These are phyloP conservation scores for Blastobotrys aristatus DNA, from an alignment of 1,139 yeast species.

Conservation along the genomic window DNA sequence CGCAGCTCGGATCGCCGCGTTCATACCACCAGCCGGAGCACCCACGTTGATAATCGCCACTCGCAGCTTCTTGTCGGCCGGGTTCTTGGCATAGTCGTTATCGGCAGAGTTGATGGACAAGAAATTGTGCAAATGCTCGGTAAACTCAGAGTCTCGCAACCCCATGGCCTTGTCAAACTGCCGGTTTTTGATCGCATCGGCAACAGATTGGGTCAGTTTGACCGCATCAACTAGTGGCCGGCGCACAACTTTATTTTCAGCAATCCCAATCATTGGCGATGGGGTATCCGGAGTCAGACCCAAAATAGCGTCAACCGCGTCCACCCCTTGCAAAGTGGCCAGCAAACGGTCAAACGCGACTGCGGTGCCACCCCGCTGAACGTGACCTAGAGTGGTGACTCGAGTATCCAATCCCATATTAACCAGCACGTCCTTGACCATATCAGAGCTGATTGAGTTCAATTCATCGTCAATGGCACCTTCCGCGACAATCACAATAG, in stretches of 20 bases:
- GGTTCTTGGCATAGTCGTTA: constrained; percentile 46
- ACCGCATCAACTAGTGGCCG: constrained; percentile 88
- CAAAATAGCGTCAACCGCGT: constrained; percentile 90
- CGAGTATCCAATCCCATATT: constrained; percentile 88
- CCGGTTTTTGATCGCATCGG: constrained; percentile 70
- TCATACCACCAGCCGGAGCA: constrained; percentile 96
- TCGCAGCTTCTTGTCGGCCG: constrained; percentile 44
- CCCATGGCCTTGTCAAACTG: constrained; percentile 84
- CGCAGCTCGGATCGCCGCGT: constrained; percentile 87
- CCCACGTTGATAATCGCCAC: constrained; percentile 89
- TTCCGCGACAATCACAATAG: constrained; percentile 94
- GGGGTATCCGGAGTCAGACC: constrained; percentile 87
- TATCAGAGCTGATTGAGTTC: constrained; percentile 71
- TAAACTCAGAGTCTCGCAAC: constrained; percentile 80
- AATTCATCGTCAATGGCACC: constrained; percentile 88
- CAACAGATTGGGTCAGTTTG: constrained; percentile 75
- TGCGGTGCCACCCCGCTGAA: constrained; percentile 97
- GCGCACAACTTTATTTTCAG: constrained; percentile 81
- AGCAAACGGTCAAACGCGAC: constrained; percentile 87
- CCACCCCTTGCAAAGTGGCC: constrained; percentile 96
- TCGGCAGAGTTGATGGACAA: constrained; percentile 66
- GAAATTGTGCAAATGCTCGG: constrained; percentile 70
- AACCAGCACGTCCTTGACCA: constrained; percentile 75
- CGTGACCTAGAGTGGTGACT: constrained; percentile 93
- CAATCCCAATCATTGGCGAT: constrained; percentile 89